phyloP scores from a whole-genome alignment of 2,329 filamentous ascomycete genomes.

The Colletotrichum gigasporum region DNA sequence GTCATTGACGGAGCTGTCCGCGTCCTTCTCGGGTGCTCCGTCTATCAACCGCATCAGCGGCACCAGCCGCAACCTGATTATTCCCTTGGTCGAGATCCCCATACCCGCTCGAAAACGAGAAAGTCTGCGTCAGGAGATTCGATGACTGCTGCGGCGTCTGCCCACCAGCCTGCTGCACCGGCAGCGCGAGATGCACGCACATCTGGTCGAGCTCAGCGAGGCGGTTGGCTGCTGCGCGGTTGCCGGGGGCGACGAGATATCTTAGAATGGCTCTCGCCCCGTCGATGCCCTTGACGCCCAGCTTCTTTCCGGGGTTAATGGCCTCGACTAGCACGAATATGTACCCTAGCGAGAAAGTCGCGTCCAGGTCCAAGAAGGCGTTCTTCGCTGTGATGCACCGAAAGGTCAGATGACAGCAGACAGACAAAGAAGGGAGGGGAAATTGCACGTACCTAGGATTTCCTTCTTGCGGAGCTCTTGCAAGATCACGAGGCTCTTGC shows the following conservation, averaged over 20 bases:
- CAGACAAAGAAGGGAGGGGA: too few species aligned
- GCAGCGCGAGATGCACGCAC: constrained; percentile 15
- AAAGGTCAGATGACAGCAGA: not conserved
- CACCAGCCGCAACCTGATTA: too few species aligned
- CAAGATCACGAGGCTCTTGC: constrained; percentile 18
- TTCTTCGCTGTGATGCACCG: constrained; percentile 26
- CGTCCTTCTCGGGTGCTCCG: too few species aligned
- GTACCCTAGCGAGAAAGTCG: constrained; percentile 19
- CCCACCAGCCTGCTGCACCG: not conserved
- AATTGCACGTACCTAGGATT: not conserved
- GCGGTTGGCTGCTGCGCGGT: constrained; percentile 17
- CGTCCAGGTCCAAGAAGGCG: constrained; percentile 19
- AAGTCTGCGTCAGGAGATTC: not conserved
- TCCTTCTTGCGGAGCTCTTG: constrained; percentile 15
- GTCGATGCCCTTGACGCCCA: constrained; percentile 11
- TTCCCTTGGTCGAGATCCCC: not conserved
- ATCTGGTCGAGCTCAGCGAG: constrained; percentile 25
- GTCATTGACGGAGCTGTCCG: too few species aligned
- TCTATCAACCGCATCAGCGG: not conserved
- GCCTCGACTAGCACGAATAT: constrained; percentile 26
- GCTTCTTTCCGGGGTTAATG: constrained; percentile 14
- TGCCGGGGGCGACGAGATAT: constrained; percentile 20
- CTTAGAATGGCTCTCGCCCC: constrained; percentile 1
- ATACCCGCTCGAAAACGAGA: not conserved
- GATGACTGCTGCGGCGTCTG: not conserved